Conservation (phyloP, 1,284 basidiomycete genomes). For the Naganishia sp. region DNA sequence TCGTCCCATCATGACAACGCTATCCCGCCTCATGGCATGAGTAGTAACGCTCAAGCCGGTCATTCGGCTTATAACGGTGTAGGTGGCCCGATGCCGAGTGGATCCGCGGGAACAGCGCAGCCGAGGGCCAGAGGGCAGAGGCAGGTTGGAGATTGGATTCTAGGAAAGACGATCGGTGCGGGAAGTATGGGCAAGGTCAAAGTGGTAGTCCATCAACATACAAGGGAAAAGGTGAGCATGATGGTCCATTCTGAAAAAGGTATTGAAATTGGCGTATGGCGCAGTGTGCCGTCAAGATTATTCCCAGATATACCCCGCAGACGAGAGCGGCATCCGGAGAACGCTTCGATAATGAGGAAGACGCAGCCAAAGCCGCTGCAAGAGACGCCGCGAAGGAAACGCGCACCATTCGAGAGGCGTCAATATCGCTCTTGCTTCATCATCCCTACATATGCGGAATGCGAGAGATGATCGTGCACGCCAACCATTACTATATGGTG, state of each 20-base stretch:
- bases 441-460: constrained; percentile 99
- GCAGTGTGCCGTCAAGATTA: constrained; percentile 96
- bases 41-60: not conserved
- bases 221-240: constrained; percentile 82
- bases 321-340: constrained; percentile 21
- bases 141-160: constrained; percentile 86
- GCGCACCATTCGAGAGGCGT: constrained; percentile 91
- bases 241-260: not conserved
- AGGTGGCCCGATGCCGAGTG: not conserved
- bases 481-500: constrained; percentile 98
- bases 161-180: constrained; percentile 95
- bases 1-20: not conserved
- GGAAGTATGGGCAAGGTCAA: constrained; percentile 99
- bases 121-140: constrained; percentile 37
- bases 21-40: not conserved
- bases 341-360: constrained; percentile 36
- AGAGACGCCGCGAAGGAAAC: constrained; percentile 97
- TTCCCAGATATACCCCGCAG: constrained; percentile 71
- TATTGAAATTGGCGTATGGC: not conserved
- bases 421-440: constrained; percentile 87
- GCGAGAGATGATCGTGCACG: constrained; percentile 95
- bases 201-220: constrained; percentile 83
- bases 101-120: not conserved
- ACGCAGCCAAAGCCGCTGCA: constrained; percentile 65
- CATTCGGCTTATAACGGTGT: not conserved